Percentiles rank a stretch among this genome's conserved stretches.
phyloP scores from a whole-genome alignment of 768 basidiomycete genomes.

The Mrakia frigida region DNA sequence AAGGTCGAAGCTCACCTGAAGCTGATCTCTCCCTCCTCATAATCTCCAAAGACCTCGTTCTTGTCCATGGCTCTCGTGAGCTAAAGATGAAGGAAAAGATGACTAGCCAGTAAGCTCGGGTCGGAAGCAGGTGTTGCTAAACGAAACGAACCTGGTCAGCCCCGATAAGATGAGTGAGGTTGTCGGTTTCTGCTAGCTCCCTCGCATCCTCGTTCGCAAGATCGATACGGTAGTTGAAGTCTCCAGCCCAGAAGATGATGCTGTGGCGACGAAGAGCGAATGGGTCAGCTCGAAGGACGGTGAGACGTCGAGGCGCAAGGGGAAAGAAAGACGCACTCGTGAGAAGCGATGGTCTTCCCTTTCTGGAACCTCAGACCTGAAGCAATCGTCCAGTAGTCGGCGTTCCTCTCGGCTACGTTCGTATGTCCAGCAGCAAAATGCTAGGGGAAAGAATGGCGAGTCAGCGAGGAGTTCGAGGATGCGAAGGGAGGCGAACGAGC shows the following conservation, averaged over 20 bases:
- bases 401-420: conserved; percentile 83
- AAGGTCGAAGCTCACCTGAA: conserved; percentile 50
- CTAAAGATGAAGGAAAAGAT: conserved; percentile 46
- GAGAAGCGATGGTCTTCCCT: conserved; percentile 80
- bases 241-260: conserved; percentile 87
- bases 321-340: conserved; percentile 64
- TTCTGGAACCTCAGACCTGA: conserved; percentile 78
- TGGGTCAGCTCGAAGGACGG: neutral
- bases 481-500: neutral
- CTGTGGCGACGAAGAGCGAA: conserved; percentile 47
- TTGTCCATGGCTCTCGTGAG: conserved; percentile 66
- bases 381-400: conserved; percentile 83
- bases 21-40: conserved; percentile 80
- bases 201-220: conserved; percentile 77
- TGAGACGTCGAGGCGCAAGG: too few relatives aligned
- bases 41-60: conserved; percentile 71
- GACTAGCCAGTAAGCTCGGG: neutral
- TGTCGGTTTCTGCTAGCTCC: conserved; percentile 57
- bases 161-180: conserved; percentile 66
- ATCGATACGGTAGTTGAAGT: conserved; percentile 84
- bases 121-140: too few relatives aligned
- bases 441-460: neutral
- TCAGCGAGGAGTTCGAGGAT: neutral
- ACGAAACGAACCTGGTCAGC: conserved; percentile 72
- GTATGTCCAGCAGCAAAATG: conserved; percentile 94